Percentiles rank a stretch among this genome's conserved stretches.
phyloP scores from a whole-genome alignment of 768 basidiomycete species.

The Pulveroboletus sp. region DNA sequence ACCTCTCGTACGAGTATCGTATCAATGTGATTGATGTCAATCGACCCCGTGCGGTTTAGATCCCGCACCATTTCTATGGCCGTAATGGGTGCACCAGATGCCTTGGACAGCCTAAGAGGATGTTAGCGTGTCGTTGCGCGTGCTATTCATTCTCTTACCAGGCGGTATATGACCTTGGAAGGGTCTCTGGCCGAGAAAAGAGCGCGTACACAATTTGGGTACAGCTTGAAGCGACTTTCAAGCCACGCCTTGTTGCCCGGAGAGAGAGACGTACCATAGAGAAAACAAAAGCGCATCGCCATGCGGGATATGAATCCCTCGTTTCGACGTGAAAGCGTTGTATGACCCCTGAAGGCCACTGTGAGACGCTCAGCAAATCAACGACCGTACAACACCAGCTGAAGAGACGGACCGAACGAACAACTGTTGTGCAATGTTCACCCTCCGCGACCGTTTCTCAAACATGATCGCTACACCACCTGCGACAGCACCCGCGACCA shows the following conservation, averaged over 20 bases:
- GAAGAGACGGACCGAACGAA: slow-evolving; percentile 62
- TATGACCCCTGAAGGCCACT: slow-evolving; percentile 90
- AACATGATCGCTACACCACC: slow-evolving; percentile 72
- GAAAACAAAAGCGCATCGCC: slow-evolving; percentile 82
- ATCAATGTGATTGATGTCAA: slow-evolving; percentile 56
- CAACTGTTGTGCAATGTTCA: slow-evolving; percentile 77
- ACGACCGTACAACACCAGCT: not conserved
- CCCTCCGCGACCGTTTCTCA: slow-evolving; percentile 63
- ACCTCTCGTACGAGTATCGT: slow-evolving; percentile 47
- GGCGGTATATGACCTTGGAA: slow-evolving; percentile 66
- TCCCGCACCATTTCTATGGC: slow-evolving; percentile 57
- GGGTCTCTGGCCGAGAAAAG: slow-evolving; percentile 74
- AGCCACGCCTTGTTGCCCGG: not conserved
- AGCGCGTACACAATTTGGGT: slow-evolving; percentile 84
- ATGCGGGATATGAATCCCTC: slow-evolving; percentile 68
- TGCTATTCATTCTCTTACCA: slow-evolving; percentile 47
- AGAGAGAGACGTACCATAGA: slow-evolving; percentile 46
- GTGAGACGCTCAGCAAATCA: slow-evolving; percentile 1
- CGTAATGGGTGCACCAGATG: slow-evolving; percentile 57
- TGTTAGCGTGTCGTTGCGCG: not conserved
- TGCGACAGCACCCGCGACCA: slow-evolving; percentile 70
- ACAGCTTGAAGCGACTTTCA: slow-evolving; percentile 42
- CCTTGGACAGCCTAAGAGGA: slow-evolving; percentile 60
- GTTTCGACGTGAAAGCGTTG: slow-evolving; percentile 67
- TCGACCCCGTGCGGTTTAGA: slow-evolving; percentile 52